phyloP scores from a whole-genome alignment of 1,284 basidiomycete genomes.

The Ustilago hordei region DNA sequence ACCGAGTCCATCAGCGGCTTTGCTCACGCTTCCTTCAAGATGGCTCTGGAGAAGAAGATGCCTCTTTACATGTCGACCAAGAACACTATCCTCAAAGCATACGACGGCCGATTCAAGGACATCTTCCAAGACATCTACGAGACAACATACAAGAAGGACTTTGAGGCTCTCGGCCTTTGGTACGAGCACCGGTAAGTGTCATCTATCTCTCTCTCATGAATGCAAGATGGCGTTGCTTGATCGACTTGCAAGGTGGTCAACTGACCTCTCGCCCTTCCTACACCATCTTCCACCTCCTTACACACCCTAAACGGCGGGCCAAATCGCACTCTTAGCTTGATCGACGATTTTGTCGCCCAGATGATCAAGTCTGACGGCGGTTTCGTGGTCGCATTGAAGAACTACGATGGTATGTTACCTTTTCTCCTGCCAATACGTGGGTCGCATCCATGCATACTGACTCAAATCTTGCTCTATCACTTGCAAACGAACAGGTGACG shows the following conservation, averaged over 20 bases:
- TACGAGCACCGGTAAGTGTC: slow-evolving; percentile 84
- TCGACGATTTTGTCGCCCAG: slow-evolving; percentile 82
- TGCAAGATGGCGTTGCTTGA: no score
- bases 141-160: slow-evolving; percentile 81
- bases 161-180: slow-evolving; percentile 86
- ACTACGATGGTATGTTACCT: slow-evolving; percentile 57
- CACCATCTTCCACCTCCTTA: no score
- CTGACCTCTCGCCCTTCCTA: no score
- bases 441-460: not conserved
- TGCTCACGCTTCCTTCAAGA: slow-evolving; percentile 97
- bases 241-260: no score
- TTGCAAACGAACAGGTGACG: slow-evolving; percentile 28
- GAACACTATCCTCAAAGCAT: slow-evolving; percentile 70
- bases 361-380: slow-evolving; percentile 95
- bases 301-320: no score
- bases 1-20: slow-evolving; percentile 86
- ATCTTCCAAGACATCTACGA: slow-evolving; percentile 97
- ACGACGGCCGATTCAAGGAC: slow-evolving; percentile 97
- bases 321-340: slow-evolving; percentile 62
- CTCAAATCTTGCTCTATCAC: not conserved
- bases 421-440: no score
- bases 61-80: slow-evolving; percentile 74
- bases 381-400: slow-evolving; percentile 85
- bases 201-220: no score
- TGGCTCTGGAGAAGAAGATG: slow-evolving; percentile 96